phyloP scores from a whole-genome alignment of 148 eudicot species.

The Dysphania ambrosioides region DNA sequence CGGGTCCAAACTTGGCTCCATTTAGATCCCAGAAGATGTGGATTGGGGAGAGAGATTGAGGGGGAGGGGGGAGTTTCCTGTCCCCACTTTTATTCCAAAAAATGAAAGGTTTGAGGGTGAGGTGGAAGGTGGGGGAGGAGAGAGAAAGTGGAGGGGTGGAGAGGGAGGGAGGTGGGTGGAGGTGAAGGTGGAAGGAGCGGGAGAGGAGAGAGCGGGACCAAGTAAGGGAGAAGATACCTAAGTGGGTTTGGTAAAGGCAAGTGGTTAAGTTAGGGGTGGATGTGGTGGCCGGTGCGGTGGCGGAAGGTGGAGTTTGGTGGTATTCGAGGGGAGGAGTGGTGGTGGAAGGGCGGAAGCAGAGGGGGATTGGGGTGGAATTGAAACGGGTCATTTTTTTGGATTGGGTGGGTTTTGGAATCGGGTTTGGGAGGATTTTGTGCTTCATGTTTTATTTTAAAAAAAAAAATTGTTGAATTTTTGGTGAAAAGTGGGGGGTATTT shows the following conservation, averaged over 20 bases:
- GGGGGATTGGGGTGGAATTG: conserved; percentile 37
- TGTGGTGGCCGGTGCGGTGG: conserved; percentile 23
- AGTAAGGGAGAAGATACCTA: conserved; percentile 56
- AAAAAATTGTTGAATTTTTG: background rate
- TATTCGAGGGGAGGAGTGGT: conserved; percentile 20
- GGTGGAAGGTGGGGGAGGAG: conserved; percentile 38
- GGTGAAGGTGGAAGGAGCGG: conserved; percentile 45
- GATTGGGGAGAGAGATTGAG: background rate
- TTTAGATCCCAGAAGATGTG: conserved; percentile 56
- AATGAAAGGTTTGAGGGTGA: conserved; percentile 46
- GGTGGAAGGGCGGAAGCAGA: conserved; percentile 43
- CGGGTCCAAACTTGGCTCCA: conserved; percentile 51
- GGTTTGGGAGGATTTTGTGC: background rate
- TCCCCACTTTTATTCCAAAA: conserved; percentile 54
- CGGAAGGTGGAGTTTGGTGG: conserved; percentile 19
- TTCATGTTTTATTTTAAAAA: background rate
- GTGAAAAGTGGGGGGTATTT: background rate
- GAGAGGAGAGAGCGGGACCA: conserved; percentile 52
- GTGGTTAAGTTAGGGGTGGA: conserved; percentile 52
- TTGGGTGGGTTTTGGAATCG: background rate
- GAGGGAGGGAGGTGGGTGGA: conserved; percentile 16
- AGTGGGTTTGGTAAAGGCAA: conserved; percentile 51
- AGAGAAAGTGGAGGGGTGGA: conserved; percentile 12
- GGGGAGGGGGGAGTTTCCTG: conserved; percentile 24
- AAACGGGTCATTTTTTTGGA: conserved; percentile 22